Base-by-base conservation (phyloP, 1,284 basidiomycete species). In the Agaricales sp. region DNA sequence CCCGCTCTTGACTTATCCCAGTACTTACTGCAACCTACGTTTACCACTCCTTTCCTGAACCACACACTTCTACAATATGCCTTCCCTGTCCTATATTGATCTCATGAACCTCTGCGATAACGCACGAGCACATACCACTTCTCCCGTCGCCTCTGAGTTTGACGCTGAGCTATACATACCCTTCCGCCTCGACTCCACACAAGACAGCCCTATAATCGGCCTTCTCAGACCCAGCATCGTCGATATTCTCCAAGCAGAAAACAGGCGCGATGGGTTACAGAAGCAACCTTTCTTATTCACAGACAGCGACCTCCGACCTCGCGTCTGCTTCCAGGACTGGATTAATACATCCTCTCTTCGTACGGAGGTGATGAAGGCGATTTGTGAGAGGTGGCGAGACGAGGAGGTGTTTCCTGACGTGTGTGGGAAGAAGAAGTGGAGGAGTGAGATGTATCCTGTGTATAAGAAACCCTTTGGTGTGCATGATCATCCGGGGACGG, bases 361-460 rank as follows among this genome's bases (percentile, higher is more conserved):
- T 11, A 43, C 41, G 20, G 41, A 43, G 20, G 41, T 8, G 8
- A n/a, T 43, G 11, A 8, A 19, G n/a, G 18, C 8, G 18, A 8
- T 43, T 43, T 43, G 41, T 43, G 41, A 43, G 20, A 8, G 41
- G 20, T 43, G 41, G 41, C 11, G 41, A 43, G 41, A 43, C 41
- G 41, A 43, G 20, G 41, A 19, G 13, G 56, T 78, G 19, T 87
- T 83, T 56, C 58, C 73, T 12, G 73, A 79, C 51, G 70, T 82
- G 30, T 85, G 88, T 59, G 83, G 85, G 4, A 79, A 78, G 2
- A 70, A 64, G 45, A 80, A 92, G 51, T 96, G 93, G 92, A 72
- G 92, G 46, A 69, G 77, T 49, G 92, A 97, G 69, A 64, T 80
- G 60, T 96, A 94, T 63, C 75, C 87, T 21, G 74, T 95, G 46